Conservation (phyloP, 2,329 filamentous ascomycete genomes). For the Apiospora marii region DNA sequence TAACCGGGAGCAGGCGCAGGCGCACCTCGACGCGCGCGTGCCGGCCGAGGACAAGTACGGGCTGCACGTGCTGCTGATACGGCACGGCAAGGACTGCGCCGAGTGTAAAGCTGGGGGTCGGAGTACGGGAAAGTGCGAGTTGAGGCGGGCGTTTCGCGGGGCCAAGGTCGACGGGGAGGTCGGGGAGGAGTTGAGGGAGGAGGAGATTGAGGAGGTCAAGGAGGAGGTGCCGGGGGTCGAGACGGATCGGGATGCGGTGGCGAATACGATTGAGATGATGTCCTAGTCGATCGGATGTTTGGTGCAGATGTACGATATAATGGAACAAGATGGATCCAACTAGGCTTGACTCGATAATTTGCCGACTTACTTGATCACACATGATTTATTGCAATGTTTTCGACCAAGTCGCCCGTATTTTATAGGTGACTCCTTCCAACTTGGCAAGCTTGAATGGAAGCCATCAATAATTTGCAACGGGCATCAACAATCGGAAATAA, state of each 20-base stretch:
- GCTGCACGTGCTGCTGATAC: slow-evolving; percentile 57
- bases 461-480: no score
- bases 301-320: no score
- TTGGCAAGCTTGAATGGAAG: no score
- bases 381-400: no score
- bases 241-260: slow-evolving; percentile 23
- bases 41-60: slow-evolving; percentile 59
- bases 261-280: slow-evolving; percentile 22
- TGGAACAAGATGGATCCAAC: no score
- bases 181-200: slow-evolving; percentile 26
- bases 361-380: no score
- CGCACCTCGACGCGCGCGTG: slow-evolving; percentile 57
- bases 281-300: no score
- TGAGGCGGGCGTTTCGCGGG: slow-evolving; percentile 48
- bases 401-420: no score
- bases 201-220: slow-evolving; percentile 28
- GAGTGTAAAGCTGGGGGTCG: slow-evolving; percentile 56
- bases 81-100: slow-evolving; percentile 53
- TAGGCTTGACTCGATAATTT: no score
- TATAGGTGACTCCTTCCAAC: no score
- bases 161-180: slow-evolving; percentile 29
- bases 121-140: slow-evolving; percentile 48
- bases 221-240: slow-evolving; percentile 26
- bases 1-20: slow-evolving; percentile 54
- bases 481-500: no score